A percentile compares a stretch with the other conserved stretches of the same genome.
Conservation (phyloP, 1,139 yeast genomes). For the Scheffersomyces parashehatae region DNA sequence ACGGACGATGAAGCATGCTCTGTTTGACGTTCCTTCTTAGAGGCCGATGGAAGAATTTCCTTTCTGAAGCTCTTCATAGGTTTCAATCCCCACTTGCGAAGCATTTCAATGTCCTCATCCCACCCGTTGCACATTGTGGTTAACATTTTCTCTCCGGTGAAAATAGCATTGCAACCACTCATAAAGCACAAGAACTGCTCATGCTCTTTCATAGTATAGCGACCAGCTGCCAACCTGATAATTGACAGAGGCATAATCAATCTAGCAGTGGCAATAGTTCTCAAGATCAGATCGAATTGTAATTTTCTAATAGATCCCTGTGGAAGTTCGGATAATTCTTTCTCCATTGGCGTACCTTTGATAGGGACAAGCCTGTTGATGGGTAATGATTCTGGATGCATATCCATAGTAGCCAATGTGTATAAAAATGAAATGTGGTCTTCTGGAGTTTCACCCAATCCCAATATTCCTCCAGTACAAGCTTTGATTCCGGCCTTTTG, state of each 20-base stretch:
- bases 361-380: slow-evolving; percentile 77
- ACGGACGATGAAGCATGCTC: too few relatives aligned
- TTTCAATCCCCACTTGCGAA: slow-evolving; percentile 66
- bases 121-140: slow-evolving; percentile 85
- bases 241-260: slow-evolving; percentile 71
- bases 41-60: neutral
- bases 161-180: slow-evolving; percentile 80
- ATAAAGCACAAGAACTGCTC: slow-evolving; percentile 76
- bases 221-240: slow-evolving; percentile 76
- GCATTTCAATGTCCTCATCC: slow-evolving; percentile 76
- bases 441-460: slow-evolving; percentile 71
- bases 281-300: slow-evolving; percentile 59
- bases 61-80: slow-evolving; percentile 60
- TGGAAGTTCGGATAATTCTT: slow-evolving; percentile 46
- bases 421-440: slow-evolving; percentile 71
- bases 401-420: slow-evolving; percentile 65
- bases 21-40: too few relatives aligned
- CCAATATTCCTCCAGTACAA: slow-evolving; percentile 80
- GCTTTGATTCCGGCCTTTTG: slow-evolving; percentile 67
- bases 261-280: slow-evolving; percentile 77
- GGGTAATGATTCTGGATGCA: slow-evolving; percentile 82
- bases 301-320: slow-evolving; percentile 42
- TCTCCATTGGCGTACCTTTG: slow-evolving; percentile 74
- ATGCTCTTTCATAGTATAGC: slow-evolving; percentile 77
- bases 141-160: slow-evolving; percentile 79